These are phyloP conservation scores for Notholithocarpus densiflorus DNA, from an alignment of 306 rosid genomes.

Conservation along the genomic window DNA sequence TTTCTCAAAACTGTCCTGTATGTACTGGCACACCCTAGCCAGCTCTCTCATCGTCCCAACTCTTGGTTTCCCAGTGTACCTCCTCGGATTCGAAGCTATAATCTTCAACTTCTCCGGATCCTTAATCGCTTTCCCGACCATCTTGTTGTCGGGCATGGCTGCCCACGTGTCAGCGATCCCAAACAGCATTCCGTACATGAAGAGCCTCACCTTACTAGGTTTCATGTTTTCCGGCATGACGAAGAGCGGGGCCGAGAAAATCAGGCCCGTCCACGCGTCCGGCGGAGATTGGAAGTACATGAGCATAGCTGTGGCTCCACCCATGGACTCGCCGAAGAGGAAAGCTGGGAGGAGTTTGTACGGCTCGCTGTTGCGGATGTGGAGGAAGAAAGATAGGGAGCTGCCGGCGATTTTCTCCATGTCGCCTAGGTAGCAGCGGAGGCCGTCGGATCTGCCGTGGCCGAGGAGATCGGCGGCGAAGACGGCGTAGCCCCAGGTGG, in stretches of 20 bases:
- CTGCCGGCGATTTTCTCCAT: slow-evolving; percentile 68
- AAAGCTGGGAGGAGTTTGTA: slow-evolving; percentile 69
- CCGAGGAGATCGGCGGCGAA: slow-evolving; percentile 92
- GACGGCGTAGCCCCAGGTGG: slow-evolving; percentile 92
- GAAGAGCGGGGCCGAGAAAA: slow-evolving; percentile 88
- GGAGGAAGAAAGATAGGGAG: slow-evolving; percentile 67
- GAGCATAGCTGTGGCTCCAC: slow-evolving; percentile 66
- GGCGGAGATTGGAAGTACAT: slow-evolving; percentile 83
- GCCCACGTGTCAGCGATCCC: slow-evolving; percentile 97
- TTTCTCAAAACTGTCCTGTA: slow-evolving; percentile 66
- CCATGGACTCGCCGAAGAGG: slow-evolving; percentile 95
- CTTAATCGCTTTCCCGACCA: slow-evolving; percentile 88
- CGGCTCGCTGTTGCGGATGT: slow-evolving; percentile 48
- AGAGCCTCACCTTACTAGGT: slow-evolving; percentile 57
- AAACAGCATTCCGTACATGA: slow-evolving; percentile 69
- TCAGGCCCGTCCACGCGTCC: slow-evolving; percentile 78
- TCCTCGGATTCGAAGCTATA: slow-evolving; percentile 78
- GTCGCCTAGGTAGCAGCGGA: slow-evolving; percentile 89
- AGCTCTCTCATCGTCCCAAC: slow-evolving; percentile 98
- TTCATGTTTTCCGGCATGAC: slow-evolving; percentile 95
- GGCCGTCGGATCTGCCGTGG: slow-evolving; percentile 92
- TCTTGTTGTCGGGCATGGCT: slow-evolving; percentile 85
- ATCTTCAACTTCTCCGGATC: slow-evolving; percentile 75
- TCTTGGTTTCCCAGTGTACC: slow-evolving; percentile 83
- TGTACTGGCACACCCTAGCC: slow-evolving; percentile 71